Evolutionary conservation across 116 monocot species (phyloP).

Genomic region (Trichopus zeylanicus): DNA sequence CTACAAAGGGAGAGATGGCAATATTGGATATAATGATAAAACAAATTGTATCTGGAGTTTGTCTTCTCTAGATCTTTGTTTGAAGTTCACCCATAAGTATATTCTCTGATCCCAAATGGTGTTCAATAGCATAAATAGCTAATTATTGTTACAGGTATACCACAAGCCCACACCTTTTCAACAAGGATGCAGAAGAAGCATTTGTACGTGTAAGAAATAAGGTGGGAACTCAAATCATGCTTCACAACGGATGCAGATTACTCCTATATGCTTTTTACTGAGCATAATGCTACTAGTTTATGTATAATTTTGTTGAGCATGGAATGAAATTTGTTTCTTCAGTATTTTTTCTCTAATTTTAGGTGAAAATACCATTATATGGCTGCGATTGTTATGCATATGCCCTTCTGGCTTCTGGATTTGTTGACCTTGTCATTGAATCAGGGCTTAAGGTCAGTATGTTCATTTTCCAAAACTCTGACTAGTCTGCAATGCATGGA

Average conservation of each 20-base stretch:
- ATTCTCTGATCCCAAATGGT: not conserved
- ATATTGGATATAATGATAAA: no score
- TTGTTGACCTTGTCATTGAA: slow-evolving; percentile 92
- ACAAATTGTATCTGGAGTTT: no score
- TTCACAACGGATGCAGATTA: not conserved
- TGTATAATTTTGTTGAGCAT: no score
- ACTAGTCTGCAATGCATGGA: no score
- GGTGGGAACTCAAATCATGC: slow-evolving; percentile 28
- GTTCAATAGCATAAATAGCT: not conserved
- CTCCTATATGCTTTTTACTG: not conserved
- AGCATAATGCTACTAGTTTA: not conserved
- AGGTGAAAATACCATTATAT: slow-evolving; percentile 97
- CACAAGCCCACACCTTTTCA: slow-evolving; percentile 91
- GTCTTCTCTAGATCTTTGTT: not conserved
- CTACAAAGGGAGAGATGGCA: no score
- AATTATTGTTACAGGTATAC: slow-evolving; percentile 50
- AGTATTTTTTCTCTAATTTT: not conserved
- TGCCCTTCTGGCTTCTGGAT: slow-evolving; percentile 88
- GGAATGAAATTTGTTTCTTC: no score
- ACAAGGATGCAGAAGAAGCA: slow-evolving; percentile 66
- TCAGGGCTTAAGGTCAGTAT: slow-evolving; percentile 80
- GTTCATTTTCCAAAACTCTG: no score
- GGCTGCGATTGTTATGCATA: slow-evolving; percentile 98
- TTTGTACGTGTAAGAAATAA: slow-evolving; percentile 76
- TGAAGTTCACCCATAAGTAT: not conserved